phyloP scores from a whole-genome alignment of 1,139 yeast species.

The Sugiyamaella castrensis region DNA sequence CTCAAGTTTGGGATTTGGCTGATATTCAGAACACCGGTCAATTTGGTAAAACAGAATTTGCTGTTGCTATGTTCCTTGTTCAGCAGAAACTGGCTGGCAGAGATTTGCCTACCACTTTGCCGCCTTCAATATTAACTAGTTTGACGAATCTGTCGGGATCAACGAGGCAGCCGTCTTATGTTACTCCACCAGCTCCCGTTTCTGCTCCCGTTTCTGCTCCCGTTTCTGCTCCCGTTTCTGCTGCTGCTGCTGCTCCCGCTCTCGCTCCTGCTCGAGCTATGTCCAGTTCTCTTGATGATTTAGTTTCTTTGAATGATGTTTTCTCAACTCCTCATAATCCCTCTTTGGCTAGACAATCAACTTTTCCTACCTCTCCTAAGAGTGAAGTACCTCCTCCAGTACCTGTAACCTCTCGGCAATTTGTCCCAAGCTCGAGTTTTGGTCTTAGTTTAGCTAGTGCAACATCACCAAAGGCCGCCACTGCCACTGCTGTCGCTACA shows the following conservation, averaged over 20 bases:
- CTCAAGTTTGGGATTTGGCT: conserved; percentile 91
- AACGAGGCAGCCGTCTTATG: conserved; percentile 23
- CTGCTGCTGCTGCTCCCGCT: conserved; percentile 17
- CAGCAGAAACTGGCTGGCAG: conserved; percentile 78
- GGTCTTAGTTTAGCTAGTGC: conserved; percentile 51
- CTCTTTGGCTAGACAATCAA: conserved; percentile 23
- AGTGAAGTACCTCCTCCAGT: conserved; percentile 6
- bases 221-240: conserved; percentile 4
- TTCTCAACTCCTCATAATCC: conserved; percentile 40
- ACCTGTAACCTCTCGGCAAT: conserved; percentile 23
- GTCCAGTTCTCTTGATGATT: conserved; percentile 30
- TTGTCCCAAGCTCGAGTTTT: conserved; percentile 64
- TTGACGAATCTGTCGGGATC: conserved; percentile 16
- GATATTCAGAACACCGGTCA: conserved; percentile 86
- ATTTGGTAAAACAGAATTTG: conserved; percentile 77
- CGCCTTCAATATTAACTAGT: conserved; percentile 30
- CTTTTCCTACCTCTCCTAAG: conserved; percentile 12
- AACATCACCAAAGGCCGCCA: conserved; percentile 32
- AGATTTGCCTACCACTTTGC: conserved; percentile 59
- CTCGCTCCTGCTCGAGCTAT: conserved; percentile 11
- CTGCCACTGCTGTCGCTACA: conserved; percentile 46
- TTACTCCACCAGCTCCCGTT: conserved; percentile 6
- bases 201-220: conserved; percentile 4
- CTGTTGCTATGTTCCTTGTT: conserved; percentile 90
- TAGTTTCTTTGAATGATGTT: conserved; percentile 40